Base-by-base conservation (phyloP, 495 filamentous ascomycete species). In the Gamarada debralockiae region DNA sequence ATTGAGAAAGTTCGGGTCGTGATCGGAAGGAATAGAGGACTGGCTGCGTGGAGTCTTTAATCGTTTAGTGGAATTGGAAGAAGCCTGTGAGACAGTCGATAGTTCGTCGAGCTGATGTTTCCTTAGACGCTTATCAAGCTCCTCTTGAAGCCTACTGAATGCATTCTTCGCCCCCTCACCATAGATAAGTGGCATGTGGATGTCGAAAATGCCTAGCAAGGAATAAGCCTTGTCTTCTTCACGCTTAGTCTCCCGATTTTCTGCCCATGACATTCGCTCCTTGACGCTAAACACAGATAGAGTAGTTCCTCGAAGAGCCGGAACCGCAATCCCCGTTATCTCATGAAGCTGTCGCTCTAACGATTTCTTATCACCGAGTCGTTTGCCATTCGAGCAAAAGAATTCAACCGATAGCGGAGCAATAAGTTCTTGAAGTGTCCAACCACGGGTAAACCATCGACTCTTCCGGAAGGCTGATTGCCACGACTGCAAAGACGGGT, bases 1-100 rank as follows among this genome's bases (percentile, higher is more conserved):
- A 53, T 50, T 33, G 15, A 49, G 23, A 50, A 43, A 31, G n/a
- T 42, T 54, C 27, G 25, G 31, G 33, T 60, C 18, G 36, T 23
- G 36, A 60, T 23, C 6, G 17, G 36, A 50, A 53, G 53, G 21
- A 44, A 53, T 29, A 34, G 57, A 53, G 21, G 56, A 50, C 48
- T 56, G 58, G 48, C 15, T 34, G 22, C 27, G 43, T 45, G 17
- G 18, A 53, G 49, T 52, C 42, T 57, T 57, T 41, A 46, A 40
- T 50, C 53, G 46, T 52, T 59, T 56, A 33, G 15, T 21, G 18
- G 47, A 43, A 42, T 46, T 48, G 23, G 17, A 59, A 56, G 52
- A n/a, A n/a, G n/a, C n/a, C 31, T 46, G 21, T 31, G 58, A 50
- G 27, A 57, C 36, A 55, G 27, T 39, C 38, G 44, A 59, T 45